phyloP scores from a whole-genome alignment of 257 asterid species.

The Jaltomata sinuosa region DNA sequence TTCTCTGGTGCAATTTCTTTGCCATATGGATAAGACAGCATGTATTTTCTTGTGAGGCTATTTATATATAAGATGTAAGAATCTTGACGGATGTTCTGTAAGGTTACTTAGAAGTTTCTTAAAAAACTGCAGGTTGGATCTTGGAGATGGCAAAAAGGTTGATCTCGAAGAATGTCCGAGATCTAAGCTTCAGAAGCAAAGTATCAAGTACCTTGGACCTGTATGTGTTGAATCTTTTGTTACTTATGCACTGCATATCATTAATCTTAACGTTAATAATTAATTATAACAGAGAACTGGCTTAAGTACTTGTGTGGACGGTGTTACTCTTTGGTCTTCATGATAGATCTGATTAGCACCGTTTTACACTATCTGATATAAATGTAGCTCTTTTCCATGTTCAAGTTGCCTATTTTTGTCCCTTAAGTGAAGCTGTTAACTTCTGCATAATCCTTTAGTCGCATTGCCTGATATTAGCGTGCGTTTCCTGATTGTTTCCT shows the following conservation, averaged over 20 bases:
- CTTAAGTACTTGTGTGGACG: not conserved
- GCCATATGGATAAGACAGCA: not conserved
- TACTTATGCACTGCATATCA: not conserved
- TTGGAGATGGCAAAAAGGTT: conserved; percentile 90
- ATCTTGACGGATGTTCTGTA: not conserved
- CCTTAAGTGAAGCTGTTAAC: not conserved
- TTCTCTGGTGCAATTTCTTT: not conserved
- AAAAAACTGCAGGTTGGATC: conserved; percentile 65
- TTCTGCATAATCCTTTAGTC: not conserved
- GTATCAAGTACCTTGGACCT: conserved; percentile 92
- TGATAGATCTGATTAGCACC: not conserved
- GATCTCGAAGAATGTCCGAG: conserved; percentile 75
- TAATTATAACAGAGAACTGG: not conserved
- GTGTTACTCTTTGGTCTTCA: not conserved
- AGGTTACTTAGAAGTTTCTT: not conserved
- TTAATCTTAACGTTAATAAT: not conserved
- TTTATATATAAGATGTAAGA: conserved; percentile 8
- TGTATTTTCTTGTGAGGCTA: not conserved
- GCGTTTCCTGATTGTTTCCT: not conserved
- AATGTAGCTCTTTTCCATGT: not conserved
- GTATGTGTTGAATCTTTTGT: conserved; percentile 36
- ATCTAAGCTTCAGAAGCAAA: conserved; percentile 73
- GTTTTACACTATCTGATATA: not conserved
- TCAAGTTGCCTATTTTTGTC: not conserved
- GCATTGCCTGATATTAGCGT: not conserved